Evolutionary conservation across 495 filamentous ascomycete genomes (phyloP).

Genomic region (Friedmanniomyces simplex): DNA sequence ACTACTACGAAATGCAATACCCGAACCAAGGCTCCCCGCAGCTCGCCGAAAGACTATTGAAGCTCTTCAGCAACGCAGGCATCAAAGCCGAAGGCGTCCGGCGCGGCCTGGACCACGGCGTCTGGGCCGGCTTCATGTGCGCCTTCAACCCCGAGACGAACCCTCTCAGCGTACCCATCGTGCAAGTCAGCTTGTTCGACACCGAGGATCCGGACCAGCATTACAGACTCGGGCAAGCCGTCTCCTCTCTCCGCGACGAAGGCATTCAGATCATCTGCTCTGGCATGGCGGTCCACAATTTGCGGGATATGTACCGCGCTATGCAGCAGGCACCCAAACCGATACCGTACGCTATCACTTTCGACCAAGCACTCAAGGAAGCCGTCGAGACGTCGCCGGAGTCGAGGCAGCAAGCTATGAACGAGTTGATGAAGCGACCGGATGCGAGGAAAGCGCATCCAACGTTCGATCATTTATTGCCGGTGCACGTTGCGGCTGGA

Average conservation of each 20-base stretch:
- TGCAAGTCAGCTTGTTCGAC: slow-evolving; percentile 68
- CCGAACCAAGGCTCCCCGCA: slow-evolving; percentile 57
- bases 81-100: slow-evolving; percentile 55
- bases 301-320: slow-evolving; percentile 28
- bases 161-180: slow-evolving; percentile 64
- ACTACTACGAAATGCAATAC: slow-evolving; percentile 55
- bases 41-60: slow-evolving; percentile 56
- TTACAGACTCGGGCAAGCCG: slow-evolving; percentile 59
- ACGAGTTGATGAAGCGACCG: slow-evolving; percentile 45
- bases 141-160: slow-evolving; percentile 63
- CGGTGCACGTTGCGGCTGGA: slow-evolving; percentile 54
- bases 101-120: slow-evolving; percentile 72
- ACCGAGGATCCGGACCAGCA: slow-evolving; percentile 61
- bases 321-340: slow-evolving; percentile 41
- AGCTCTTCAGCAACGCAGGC: slow-evolving; percentile 44
- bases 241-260: slow-evolving; percentile 58
- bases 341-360: slow-evolving; percentile 41
- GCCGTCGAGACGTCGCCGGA: slow-evolving; percentile 46
- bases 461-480: slow-evolving; percentile 69
- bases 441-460: slow-evolving; percentile 74
- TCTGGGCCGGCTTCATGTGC: slow-evolving; percentile 63
- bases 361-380: slow-evolving; percentile 68
- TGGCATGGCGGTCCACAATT: slow-evolving; percentile 84
- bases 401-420: slow-evolving; percentile 52
- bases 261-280: slow-evolving; percentile 63